phyloP scores from a whole-genome alignment of 441 rosid genomes.

The Lepidium campestre region DNA sequence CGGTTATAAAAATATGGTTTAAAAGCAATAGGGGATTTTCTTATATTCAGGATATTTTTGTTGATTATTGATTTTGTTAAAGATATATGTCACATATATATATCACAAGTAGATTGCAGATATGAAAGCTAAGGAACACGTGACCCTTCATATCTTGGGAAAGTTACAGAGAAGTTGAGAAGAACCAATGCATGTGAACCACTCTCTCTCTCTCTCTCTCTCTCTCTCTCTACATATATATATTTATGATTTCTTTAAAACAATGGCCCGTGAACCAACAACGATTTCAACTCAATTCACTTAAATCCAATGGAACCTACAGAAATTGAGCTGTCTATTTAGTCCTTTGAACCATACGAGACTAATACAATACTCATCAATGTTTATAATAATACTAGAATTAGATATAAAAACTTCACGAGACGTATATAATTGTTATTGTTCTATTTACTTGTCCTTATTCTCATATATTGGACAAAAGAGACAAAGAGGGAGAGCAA shows the following conservation, averaged over 20 bases:
- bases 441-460: conserved; percentile 13
- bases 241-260: conserved; percentile 7
- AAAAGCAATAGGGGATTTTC: too few relatives aligned
- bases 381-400: neutral
- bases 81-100: too few relatives aligned
- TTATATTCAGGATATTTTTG: too few relatives aligned
- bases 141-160: conserved; percentile 24
- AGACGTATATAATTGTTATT: conserved; percentile 1
- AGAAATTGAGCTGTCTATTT: conserved; percentile 23
- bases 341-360: conserved; percentile 5
- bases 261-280: conserved; percentile 29
- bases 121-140: conserved; percentile 18
- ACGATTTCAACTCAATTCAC: conserved; percentile 6
- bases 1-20: too few relatives aligned
- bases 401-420: neutral
- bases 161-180: conserved; percentile 21
- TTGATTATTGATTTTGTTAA: too few relatives aligned
- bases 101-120: neutral
- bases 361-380: neutral
- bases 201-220: neutral
- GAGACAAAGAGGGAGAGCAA: neutral
- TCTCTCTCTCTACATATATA: neutral
- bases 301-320: conserved; percentile 31
- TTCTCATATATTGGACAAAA: neutral
- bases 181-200: conserved; percentile 32